A percentile compares a stretch with the other conserved stretches of the same genome.
phyloP scores from a whole-genome alignment of 345 rosid species.

The Aquilaria yunnanensis region DNA sequence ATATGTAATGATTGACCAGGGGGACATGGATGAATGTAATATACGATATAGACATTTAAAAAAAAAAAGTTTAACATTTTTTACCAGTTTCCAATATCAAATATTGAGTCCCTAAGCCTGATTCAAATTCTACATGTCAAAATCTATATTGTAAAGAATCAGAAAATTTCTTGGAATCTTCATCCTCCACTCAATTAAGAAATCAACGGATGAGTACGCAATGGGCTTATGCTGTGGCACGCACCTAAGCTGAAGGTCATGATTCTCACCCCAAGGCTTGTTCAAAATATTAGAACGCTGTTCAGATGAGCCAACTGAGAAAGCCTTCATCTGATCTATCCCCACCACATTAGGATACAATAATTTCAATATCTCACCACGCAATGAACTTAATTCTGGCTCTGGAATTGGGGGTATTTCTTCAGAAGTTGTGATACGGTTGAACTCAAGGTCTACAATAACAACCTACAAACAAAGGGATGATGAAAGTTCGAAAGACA shows the following conservation, averaged over 20 bases:
- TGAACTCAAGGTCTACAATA: conserved; percentile 92
- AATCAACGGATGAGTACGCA: too few relatives aligned
- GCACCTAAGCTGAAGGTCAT: conserved; percentile 91
- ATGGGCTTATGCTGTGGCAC: conserved; percentile 6
- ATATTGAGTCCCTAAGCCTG: too few relatives aligned
- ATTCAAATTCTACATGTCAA: too few relatives aligned
- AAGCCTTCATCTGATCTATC: conserved; percentile 73
- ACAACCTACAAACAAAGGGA: conserved; percentile 63
- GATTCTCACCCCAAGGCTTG: conserved; percentile 97
- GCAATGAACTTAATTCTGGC: conserved; percentile 81
- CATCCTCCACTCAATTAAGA: too few relatives aligned
- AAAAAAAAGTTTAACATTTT: too few relatives aligned
- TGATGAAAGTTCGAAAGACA: background rate
- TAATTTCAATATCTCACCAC: conserved; percentile 68
- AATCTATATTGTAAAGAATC: too few relatives aligned
- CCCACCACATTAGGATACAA: conserved; percentile 84
- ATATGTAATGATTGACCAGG: too few relatives aligned
- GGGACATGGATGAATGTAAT: too few relatives aligned
- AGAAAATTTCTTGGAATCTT: too few relatives aligned
- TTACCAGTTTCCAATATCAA: too few relatives aligned
- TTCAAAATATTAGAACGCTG: conserved; percentile 39
- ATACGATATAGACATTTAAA: too few relatives aligned
- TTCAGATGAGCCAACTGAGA: conserved; percentile 46
- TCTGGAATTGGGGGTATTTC: conserved; percentile 95
- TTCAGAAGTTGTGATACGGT: conserved; percentile 75